Percentiles rank a stretch among this genome's conserved stretches.
Conservation (phyloP, 2,329 filamentous ascomycete genomes). For the Colletotrichum caudatum region DNA sequence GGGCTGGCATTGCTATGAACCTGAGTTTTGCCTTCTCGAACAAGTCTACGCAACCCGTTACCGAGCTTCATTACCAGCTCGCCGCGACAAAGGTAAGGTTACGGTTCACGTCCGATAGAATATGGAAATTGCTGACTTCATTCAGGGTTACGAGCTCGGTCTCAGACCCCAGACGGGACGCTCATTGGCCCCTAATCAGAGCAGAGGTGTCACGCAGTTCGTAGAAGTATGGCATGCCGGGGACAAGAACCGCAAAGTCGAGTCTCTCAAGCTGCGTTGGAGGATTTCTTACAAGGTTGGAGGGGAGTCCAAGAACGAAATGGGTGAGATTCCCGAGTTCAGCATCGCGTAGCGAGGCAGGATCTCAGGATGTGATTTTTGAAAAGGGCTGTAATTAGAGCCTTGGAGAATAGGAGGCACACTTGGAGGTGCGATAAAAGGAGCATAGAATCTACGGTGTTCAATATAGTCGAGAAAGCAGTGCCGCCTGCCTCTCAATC, state of each 20-base stretch:
- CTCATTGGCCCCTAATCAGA: constrained; percentile 78
- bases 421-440: constrained; percentile 12
- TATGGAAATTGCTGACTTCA: constrained; percentile 40
- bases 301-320: constrained; percentile 77
- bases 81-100: constrained; percentile 87
- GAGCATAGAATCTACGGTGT: constrained; percentile 28
- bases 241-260: constrained; percentile 75
- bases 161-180: constrained; percentile 89
- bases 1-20: constrained; percentile 69
- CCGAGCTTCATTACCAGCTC: constrained; percentile 88
- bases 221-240: constrained; percentile 82
- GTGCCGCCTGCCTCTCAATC: neutral
- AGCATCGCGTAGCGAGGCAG: constrained; percentile 70
- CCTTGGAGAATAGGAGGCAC: neutral
- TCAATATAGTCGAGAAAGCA: constrained; percentile 14
- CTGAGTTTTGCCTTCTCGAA: constrained; percentile 89
- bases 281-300: constrained; percentile 83
- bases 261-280: constrained; percentile 90
- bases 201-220: constrained; percentile 81
- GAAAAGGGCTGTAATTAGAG: constrained; percentile 14
- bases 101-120: neutral
- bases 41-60: constrained; percentile 75
- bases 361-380: neutral
- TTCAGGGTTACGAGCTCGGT: constrained; percentile 81
- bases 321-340: constrained; percentile 85